Conservation (phyloP, 208 protist genomes). For the Crithidia sp. region DNA sequence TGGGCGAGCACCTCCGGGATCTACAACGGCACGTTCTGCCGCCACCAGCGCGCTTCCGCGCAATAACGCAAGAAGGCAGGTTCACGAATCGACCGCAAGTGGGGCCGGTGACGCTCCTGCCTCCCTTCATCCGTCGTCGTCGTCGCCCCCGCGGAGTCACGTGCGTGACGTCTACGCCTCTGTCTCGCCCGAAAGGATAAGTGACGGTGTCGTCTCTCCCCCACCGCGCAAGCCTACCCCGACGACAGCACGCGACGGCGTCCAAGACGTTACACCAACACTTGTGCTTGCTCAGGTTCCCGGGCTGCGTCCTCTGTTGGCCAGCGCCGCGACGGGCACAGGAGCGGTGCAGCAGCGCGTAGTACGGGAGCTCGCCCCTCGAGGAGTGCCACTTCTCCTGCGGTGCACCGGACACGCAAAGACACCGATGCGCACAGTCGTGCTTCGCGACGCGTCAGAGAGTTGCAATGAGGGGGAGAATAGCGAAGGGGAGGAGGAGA, state of each 20-base stretch:
- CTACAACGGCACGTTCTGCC: too few relatives aligned
- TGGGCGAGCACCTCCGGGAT: not conserved
- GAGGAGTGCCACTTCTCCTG: slow-evolving; percentile 27
- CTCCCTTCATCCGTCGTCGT: too few relatives aligned
- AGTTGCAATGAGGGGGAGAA: not conserved
- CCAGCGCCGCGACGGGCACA: not conserved
- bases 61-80: too few relatives aligned
- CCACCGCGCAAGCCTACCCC: not conserved
- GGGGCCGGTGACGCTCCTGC: too few relatives aligned
- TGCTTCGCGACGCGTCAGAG: not conserved
- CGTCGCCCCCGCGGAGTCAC: not conserved
- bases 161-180: not conserved
- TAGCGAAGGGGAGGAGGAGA: slow-evolving; percentile 11
- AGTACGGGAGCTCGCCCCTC: slow-evolving; percentile 24
- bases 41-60: too few relatives aligned
- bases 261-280: not conserved
- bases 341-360: slow-evolving; percentile 8
- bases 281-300: slow-evolving; percentile 8
- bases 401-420: slow-evolving; percentile 31
- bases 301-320: slow-evolving; percentile 9
- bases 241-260: not conserved
- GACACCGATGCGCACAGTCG: slow-evolving; percentile 28
- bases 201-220: not conserved
- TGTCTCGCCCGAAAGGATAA: not conserved
- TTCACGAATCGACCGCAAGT: too few relatives aligned